Percentiles rank a stretch among this genome's conserved stretches.
These are phyloP conservation scores for Solanum bukasovii DNA, from an alignment of 257 asterid genomes.

Conservation along the genomic window DNA sequence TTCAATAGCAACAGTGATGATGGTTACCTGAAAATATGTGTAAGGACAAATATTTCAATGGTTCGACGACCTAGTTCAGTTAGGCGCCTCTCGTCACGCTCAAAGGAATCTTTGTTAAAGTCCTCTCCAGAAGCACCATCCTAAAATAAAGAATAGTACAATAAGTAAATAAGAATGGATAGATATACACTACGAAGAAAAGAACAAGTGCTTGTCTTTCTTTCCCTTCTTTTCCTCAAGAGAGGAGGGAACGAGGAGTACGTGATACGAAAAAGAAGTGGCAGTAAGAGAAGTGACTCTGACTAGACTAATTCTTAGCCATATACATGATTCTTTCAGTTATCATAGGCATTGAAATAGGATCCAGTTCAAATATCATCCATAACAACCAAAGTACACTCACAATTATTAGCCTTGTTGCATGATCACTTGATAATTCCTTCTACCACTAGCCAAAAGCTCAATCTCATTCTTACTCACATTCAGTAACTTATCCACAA, in stretches of 20 bases:
- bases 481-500: neutral
- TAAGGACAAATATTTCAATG: conserved; percentile 75
- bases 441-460: neutral
- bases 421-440: neutral
- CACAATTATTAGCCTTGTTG: neutral
- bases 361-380: neutral
- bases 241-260: neutral
- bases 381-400: neutral
- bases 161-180: neutral
- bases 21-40: conserved; percentile 75
- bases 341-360: neutral
- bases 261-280: neutral
- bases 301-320: neutral
- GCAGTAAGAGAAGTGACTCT: neutral
- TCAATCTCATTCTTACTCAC: neutral
- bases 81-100: conserved; percentile 81
- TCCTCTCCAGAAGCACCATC: conserved; percentile 82
- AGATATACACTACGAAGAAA: neutral
- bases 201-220: neutral
- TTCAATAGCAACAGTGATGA: neutral
- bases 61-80: conserved; percentile 96
- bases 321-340: neutral
- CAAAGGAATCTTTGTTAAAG: conserved; percentile 63
- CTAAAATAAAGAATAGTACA: conserved; percentile 27
- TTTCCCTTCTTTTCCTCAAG: neutral